Conservation (phyloP, 2,329 filamentous ascomycete species). For the Macrophomina tecta region DNA sequence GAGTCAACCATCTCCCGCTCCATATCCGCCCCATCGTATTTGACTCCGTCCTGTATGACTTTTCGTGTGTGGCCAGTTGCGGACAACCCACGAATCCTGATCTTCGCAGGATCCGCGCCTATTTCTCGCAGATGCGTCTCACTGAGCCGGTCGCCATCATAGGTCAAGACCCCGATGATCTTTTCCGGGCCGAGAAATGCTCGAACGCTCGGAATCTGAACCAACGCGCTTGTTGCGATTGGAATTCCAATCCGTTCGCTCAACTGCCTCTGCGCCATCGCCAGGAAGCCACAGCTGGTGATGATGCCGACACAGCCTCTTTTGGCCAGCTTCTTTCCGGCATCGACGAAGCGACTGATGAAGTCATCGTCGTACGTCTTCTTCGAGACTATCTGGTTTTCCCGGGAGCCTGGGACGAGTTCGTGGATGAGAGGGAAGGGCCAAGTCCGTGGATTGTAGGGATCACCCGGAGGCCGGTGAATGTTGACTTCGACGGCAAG, state of each 20-base stretch:
- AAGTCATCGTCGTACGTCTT: slow-evolving; percentile 43
- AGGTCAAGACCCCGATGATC: slow-evolving; percentile 31
- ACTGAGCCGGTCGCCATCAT: not conserved
- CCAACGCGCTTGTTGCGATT: slow-evolving; percentile 45
- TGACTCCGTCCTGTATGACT: not conserved
- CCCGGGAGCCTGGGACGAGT: slow-evolving; percentile 39
- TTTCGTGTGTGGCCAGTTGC: not conserved
- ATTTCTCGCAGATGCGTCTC: not conserved
- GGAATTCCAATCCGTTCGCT: slow-evolving; percentile 41
- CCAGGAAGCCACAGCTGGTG: slow-evolving; percentile 50
- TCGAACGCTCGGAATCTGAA: slow-evolving; percentile 44
- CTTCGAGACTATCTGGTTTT: slow-evolving; percentile 40
- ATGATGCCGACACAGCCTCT: slow-evolving; percentile 46
- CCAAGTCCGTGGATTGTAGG: slow-evolving; percentile 46
- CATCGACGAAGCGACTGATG: slow-evolving; percentile 42
- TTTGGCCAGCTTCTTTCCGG: slow-evolving; percentile 41
- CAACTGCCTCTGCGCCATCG: slow-evolving; percentile 44
- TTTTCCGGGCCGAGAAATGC: slow-evolving; percentile 35
- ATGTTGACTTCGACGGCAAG: slow-evolving; percentile 45
- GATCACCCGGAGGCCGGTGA: slow-evolving; percentile 45
- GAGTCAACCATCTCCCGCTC: slow-evolving; percentile 1
- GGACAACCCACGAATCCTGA: not conserved
- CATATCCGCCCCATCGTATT: not conserved
- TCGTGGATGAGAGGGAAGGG: slow-evolving; percentile 47
- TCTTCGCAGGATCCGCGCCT: not conserved